phyloP scores from a whole-genome alignment of 2,329 filamentous ascomycete genomes.

The Nakataea oryzae region DNA sequence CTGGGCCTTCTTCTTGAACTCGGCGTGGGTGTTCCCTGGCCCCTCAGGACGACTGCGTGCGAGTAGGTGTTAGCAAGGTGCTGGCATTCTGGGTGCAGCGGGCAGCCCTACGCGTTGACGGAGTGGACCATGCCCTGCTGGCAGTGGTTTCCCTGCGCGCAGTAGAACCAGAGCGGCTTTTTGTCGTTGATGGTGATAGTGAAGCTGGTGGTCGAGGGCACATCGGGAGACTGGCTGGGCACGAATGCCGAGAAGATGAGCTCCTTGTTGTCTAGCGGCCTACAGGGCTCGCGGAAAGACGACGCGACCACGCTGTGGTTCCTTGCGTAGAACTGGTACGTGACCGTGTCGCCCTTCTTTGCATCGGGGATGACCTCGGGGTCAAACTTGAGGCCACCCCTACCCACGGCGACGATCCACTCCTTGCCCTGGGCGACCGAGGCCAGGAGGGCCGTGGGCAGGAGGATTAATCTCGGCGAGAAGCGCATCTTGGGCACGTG shows the following conservation, averaged over 20 bases:
- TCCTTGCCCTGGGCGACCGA: constrained; percentile 16
- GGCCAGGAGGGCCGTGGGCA: constrained; percentile 15
- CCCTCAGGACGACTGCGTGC: neutral
- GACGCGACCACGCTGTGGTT: constrained; percentile 31
- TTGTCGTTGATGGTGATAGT: constrained; percentile 33
- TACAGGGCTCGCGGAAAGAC: constrained; percentile 27
- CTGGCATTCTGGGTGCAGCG: no score
- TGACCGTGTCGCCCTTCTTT: constrained; percentile 24
- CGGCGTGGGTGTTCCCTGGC: constrained; percentile 22
- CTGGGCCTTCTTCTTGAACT: constrained; percentile 19
- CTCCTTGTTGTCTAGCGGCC: constrained; percentile 15
- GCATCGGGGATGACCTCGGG: constrained; percentile 23
- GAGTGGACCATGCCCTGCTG: constrained; percentile 28
- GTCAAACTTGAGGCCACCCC: constrained; percentile 23
- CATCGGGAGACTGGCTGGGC: constrained; percentile 18
- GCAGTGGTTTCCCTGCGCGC: constrained; percentile 32
- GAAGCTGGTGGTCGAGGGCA: constrained; percentile 24
- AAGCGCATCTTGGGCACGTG: constrained; percentile 15
- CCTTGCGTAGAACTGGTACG: constrained; percentile 29
- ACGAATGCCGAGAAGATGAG: constrained; percentile 31
- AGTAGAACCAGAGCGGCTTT: constrained; percentile 39
- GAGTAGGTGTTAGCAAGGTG: neutral
- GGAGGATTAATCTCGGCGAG: constrained; percentile 11
- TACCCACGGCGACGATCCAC: constrained; percentile 26
- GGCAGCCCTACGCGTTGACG: constrained; percentile 21